Evolutionary conservation across 176 grass and related monocot species (phyloP).

Genomic region (Triticum monococcum): DNA sequence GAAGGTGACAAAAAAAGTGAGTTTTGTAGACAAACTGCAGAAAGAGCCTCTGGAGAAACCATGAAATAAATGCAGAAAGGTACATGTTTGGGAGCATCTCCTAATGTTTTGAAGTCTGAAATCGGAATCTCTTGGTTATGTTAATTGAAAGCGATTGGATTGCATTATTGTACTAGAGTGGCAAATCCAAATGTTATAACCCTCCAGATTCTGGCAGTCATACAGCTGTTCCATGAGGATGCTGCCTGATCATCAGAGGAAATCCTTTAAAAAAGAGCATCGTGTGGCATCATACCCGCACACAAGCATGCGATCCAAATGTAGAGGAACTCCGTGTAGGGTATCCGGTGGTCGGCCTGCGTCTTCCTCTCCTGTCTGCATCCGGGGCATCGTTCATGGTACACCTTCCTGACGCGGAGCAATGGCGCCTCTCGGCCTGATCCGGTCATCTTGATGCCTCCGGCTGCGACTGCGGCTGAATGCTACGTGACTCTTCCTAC

Average conservation of each 20-base stretch:
- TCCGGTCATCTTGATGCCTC: not conserved
- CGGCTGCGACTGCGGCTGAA: not conserved
- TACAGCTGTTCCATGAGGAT: not conserved
- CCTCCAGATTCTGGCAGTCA: not conserved
- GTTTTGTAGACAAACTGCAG: not conserved
- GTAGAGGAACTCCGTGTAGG: conserved; percentile 53
- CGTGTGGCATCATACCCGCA: conserved; percentile 24
- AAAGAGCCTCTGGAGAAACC: not conserved
- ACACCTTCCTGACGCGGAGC: conserved; percentile 10
- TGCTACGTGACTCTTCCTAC: not conserved
- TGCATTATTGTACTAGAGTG: not conserved
- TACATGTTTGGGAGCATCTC: not conserved
- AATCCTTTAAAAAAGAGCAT: not conserved
- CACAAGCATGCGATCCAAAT: conserved; percentile 51
- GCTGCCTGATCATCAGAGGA: not conserved
- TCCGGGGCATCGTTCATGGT: conserved; percentile 48
- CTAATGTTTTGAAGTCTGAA: not conserved
- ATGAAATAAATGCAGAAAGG: not conserved
- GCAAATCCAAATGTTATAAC: not conserved
- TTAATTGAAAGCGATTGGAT: not conserved
- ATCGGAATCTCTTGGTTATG: not conserved
- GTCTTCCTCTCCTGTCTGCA: conserved; percentile 49
- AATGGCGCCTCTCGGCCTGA: not conserved
- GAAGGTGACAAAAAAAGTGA: not conserved
- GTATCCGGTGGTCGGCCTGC: conserved; percentile 25